Conservation (phyloP, 345 rosid genomes). For the Moricandia moricandioides region DNA sequence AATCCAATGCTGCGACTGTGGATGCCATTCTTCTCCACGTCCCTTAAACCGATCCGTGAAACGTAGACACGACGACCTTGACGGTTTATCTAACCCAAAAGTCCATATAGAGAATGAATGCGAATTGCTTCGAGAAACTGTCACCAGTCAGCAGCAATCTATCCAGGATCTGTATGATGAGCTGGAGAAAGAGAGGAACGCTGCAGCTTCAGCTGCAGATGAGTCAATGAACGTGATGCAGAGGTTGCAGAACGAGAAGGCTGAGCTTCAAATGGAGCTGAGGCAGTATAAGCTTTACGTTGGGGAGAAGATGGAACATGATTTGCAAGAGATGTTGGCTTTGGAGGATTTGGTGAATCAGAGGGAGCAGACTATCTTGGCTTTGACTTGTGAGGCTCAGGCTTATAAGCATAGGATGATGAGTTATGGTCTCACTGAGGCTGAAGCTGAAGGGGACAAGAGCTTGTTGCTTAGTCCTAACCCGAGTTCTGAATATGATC, state of each 20-base stretch:
- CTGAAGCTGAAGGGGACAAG: constrained; percentile 67
- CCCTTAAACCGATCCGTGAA: constrained; percentile 65
- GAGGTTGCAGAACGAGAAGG: constrained; percentile 80
- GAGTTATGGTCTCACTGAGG: constrained; percentile 81
- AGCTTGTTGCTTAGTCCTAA: constrained; percentile 31
- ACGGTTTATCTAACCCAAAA: constrained; percentile 47
- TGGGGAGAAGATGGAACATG: constrained; percentile 75
- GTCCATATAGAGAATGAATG: constrained; percentile 82
- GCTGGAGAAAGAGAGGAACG: constrained; percentile 83
- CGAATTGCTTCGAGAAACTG: constrained; percentile 68
- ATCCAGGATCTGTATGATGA: constrained; percentile 75
- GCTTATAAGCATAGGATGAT: constrained; percentile 96
- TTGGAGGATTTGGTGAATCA: constrained; percentile 64
- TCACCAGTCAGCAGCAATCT: constrained; percentile 63
- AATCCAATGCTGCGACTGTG: constrained; percentile 60
- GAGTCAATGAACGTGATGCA: constrained; percentile 89
- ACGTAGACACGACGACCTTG: constrained; percentile 46
- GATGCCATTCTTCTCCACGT: constrained; percentile 52
- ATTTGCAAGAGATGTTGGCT: constrained; percentile 63
- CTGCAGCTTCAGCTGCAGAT: constrained; percentile 71
- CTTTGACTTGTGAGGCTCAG: constrained; percentile 75
- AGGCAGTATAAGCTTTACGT: constrained; percentile 61
- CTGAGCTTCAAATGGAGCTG: constrained; percentile 75
- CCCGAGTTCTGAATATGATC: constrained; percentile 43
- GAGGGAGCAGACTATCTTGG: constrained; percentile 71